Conservation (phyloP, 345 rosid genomes). For the Murraya koenigii region DNA sequence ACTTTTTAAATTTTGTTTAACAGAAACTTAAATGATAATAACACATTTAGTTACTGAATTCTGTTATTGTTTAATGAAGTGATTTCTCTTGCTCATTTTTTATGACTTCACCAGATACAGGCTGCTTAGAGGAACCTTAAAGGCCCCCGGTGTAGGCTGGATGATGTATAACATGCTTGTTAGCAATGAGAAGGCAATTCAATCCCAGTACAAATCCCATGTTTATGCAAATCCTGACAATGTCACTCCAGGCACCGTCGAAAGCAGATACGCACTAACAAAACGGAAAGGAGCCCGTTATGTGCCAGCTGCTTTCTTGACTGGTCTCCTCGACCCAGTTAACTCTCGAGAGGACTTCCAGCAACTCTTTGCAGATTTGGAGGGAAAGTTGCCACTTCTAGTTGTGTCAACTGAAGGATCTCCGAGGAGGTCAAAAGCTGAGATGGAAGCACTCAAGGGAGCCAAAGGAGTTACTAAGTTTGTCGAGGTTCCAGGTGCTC, state of each 20-base stretch:
- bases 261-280: slow-evolving; percentile 73
- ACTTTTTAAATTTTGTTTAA: background rate
- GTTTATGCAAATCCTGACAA: slow-evolving; percentile 83
- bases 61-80: background rate
- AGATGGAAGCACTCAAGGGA: slow-evolving; percentile 77
- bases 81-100: slow-evolving; percentile 4
- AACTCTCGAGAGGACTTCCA: slow-evolving; percentile 69
- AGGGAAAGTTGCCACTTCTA: slow-evolving; percentile 57
- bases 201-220: slow-evolving; percentile 85
- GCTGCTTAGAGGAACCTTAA: slow-evolving; percentile 71
- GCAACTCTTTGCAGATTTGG: slow-evolving; percentile 58
- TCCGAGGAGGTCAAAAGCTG: slow-evolving; percentile 89
- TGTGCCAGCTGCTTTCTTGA: slow-evolving; percentile 88
- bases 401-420: slow-evolving; percentile 63
- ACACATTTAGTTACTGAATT: background rate
- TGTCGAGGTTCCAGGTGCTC: slow-evolving; percentile 78
- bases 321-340: slow-evolving; percentile 87
- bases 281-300: slow-evolving; percentile 74
- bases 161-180: slow-evolving; percentile 93
- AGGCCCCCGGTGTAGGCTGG: slow-evolving; percentile 87
- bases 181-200: slow-evolving; percentile 83
- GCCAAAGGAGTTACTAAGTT: slow-evolving; percentile 73
- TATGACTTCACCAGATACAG: slow-evolving; percentile 53
- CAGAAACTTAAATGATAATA: background rate
- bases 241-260: slow-evolving; percentile 49